Evolutionary conservation across 2,329 filamentous ascomycete species (phyloP).

Genomic region (Coleophoma crateriformis): DNA sequence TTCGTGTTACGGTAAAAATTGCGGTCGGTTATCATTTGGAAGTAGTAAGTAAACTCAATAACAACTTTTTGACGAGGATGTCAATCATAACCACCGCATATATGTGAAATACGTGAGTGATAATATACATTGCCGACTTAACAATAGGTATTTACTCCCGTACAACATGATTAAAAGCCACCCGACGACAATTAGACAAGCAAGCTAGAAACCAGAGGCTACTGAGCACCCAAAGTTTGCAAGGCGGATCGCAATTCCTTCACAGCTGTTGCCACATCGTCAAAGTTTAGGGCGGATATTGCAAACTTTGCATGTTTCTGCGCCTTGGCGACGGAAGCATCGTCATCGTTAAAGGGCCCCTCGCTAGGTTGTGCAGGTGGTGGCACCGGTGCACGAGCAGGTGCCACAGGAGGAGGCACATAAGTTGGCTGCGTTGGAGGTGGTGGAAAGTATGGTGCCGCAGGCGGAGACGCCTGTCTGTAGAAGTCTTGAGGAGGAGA

Average conservation of each 20-base stretch:
- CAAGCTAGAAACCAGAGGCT: neutral
- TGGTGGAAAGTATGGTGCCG: conserved; percentile 7
- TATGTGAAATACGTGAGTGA: too few species aligned
- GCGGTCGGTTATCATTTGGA: too few species aligned
- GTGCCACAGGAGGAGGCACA: conserved; percentile 2
- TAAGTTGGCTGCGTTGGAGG: conserved; percentile 11
- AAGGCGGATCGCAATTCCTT: conserved; percentile 77
- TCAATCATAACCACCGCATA: too few species aligned
- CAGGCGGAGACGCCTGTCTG: conserved; percentile 8
- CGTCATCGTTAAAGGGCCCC: conserved; percentile 51
- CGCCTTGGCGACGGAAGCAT: conserved; percentile 66
- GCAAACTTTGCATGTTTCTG: conserved; percentile 98
- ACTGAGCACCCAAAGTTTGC: conserved; percentile 24
- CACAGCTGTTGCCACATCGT: conserved; percentile 87
- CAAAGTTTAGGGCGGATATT: conserved; percentile 93
- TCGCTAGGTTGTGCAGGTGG: conserved; percentile 8
- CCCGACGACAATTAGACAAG: too few species aligned
- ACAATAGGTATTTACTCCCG: too few species aligned
- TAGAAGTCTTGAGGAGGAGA: conserved; percentile 31
- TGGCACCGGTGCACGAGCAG: conserved; percentile 22
- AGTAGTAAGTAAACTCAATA: too few species aligned
- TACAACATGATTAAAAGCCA: too few species aligned
- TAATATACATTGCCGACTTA: too few species aligned
- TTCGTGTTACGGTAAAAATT: too few species aligned
- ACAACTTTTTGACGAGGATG: too few species aligned